A percentile compares a stretch with the other conserved stretches of the same genome.
phyloP scores from a whole-genome alignment of 352 stramenopile species.

The Globisporangium alternatum region DNA sequence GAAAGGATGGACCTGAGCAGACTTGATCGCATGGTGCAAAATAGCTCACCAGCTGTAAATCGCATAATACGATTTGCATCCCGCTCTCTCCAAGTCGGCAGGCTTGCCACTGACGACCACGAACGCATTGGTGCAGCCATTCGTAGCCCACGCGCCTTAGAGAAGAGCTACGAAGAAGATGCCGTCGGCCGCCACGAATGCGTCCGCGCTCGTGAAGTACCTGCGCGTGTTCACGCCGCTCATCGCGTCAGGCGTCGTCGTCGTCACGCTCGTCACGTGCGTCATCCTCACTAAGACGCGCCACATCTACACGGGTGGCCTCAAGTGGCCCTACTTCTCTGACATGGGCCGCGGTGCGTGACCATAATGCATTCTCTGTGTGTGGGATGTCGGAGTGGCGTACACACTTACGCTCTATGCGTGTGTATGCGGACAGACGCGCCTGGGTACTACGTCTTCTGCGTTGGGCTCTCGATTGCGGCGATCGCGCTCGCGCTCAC shows the following conservation, averaged over 20 bases:
- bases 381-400: background rate
- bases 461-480: conserved; percentile 40
- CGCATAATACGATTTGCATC: too few relatives aligned
- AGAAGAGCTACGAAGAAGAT: background rate
- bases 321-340: conserved; percentile 69
- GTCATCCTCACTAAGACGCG: conserved; percentile 46
- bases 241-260: conserved; percentile 30
- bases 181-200: background rate
- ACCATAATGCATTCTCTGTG: background rate
- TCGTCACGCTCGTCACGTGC: conserved; percentile 52
- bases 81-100: too few relatives aligned
- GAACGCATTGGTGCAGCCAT: too few relatives aligned
- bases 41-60: too few relatives aligned
- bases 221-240: conserved; percentile 26
- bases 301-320: conserved; percentile 49
- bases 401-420: background rate
- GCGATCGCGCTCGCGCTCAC: conserved; percentile 43
- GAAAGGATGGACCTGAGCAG: too few relatives aligned
- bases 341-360: conserved; percentile 48
- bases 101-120: too few relatives aligned
- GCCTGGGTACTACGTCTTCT: conserved; percentile 65
- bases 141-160: too few relatives aligned
- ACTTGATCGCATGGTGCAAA: too few relatives aligned
- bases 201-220: background rate
- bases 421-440: conserved; percentile 23